Base-by-base conservation (phyloP, 257 asterid species). In the Ligustrum vulgare region DNA sequence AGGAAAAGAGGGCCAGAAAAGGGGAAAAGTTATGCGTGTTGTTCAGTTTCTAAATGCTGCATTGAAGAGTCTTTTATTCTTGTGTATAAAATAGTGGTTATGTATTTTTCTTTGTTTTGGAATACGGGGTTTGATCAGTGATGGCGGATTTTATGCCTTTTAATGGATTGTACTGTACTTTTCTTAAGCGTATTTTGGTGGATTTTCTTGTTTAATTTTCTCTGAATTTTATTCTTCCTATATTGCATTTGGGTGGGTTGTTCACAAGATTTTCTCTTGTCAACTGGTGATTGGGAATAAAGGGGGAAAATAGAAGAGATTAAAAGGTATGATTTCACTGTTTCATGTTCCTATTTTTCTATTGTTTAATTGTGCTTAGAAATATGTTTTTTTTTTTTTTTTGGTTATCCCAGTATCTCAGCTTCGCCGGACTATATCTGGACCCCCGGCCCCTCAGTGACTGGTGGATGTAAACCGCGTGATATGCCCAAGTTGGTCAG, bases 21-120 rank as follows among this genome's bases (percentile, higher is more conserved):
- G 12, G 41, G 68, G 11, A 49, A 45, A 60, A 67, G 81, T 77
- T 81, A 72, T 56, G 69, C 75, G 65, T 66, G 34, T 77, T 12
- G 35, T 73, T 16, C 47, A 7, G 67, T 49, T 76, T 78, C 15
- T 34, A 60, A 25, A 43, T 56, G 35, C 72, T 8, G 15, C 54
- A 75, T 82, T 62, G 28, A 68, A 65, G 39, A 71, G 22, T 0
- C 28, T 51, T 51, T 51, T 15, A n/a, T 2, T 47, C 20, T 47
- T 3, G 58, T 49, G 20, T 33, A 23, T 23, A 8, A n/a, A n/a
- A 23, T 15, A 15, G 2, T 13, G 78, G 65, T 16, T 72, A 72
- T 69, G 54, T 5, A 13, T 67, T 12, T 49, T 74, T 37, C 47
- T 56, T 2, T 10, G 56, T 22, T 69, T n/a, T n/a, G n/a, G 58